Conservation (phyloP, 805 yeast genomes). For the Cyberlindnera meyerae region DNA sequence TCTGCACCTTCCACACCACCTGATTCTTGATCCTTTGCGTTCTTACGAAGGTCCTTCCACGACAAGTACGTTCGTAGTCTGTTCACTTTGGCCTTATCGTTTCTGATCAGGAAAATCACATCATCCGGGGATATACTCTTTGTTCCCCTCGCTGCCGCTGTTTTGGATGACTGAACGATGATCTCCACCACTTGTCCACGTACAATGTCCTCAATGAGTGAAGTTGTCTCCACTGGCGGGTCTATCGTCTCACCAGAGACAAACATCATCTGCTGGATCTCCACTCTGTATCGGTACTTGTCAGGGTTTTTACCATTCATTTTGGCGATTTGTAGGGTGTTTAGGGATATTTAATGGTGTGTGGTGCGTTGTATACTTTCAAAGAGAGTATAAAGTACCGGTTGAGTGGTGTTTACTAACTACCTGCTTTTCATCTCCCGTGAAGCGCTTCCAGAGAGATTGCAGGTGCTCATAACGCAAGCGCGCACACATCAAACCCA, state of each 20-base stretch:
- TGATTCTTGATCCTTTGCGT: slow-evolving; percentile 61
- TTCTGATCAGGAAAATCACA: slow-evolving; percentile 85
- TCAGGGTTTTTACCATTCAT: slow-evolving; percentile 25
- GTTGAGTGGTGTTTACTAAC: too few relatives aligned
- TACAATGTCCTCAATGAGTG: slow-evolving; percentile 92
- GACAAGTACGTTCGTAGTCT: slow-evolving; percentile 84
- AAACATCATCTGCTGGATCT: slow-evolving; percentile 99
- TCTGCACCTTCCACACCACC: slow-evolving; percentile 55
- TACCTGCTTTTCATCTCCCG: too few relatives aligned
- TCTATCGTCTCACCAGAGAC: slow-evolving; percentile 94
- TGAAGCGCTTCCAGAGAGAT: too few relatives aligned
- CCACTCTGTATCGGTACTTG: slow-evolving; percentile 77
- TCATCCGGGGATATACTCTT: slow-evolving; percentile 88
- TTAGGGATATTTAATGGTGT: too few relatives aligned
- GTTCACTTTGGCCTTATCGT: slow-evolving; percentile 90
- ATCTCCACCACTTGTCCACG: slow-evolving; percentile 92
- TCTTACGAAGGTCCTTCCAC: slow-evolving; percentile 95
- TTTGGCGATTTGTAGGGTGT: slow-evolving; percentile 1
- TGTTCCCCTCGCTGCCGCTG: slow-evolving; percentile 76
- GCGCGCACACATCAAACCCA: too few relatives aligned
- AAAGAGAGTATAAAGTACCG: too few relatives aligned
- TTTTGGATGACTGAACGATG: slow-evolving; percentile 65
- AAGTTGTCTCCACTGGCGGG: slow-evolving; percentile 87
- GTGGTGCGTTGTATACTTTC: too few relatives aligned
- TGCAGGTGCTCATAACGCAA: too few relatives aligned